Base-by-base conservation (phyloP, 1,139 yeast species). In the Debaryomycetaceae sp. region DNA sequence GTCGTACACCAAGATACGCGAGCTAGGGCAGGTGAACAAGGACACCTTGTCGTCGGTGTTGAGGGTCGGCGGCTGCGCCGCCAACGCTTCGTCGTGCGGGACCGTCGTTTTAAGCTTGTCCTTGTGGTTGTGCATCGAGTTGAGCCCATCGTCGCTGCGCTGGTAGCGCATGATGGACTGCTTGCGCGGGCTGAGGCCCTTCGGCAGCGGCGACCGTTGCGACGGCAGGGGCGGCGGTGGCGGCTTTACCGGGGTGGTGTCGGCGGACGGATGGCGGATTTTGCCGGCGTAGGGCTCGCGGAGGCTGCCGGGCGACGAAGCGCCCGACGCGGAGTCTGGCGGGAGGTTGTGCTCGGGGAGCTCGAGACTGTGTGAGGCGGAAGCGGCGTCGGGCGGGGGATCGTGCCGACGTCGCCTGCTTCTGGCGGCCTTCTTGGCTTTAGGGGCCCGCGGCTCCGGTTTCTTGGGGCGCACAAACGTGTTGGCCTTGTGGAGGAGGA, bases 1-100 rank as follows among this genome's bases (percentile, higher is more conserved):
- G 36, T 69, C 71, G 45, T 62, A 69, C 14, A 68, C 65, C 12
- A 65, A 44, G 2, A 72, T 66, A 27, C 54, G 65, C 9, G 74
- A 57, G 23, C 58, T 56, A 10, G 52, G 51, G 34, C 43, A 58
- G 36, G 56, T 51, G 44, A 71, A 70, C 12, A 71, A 46, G 1
- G 65, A 49, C 4, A 56, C 56, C 38, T 63, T 62, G 15, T 58
- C 68, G 30, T 62, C 68, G 45, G 13, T n/a, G 16, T 20, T 30
- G 16, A 16, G 12, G 16, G 4, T 10, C 3, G 29, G 26, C 4
- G 20, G 15, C 14, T 13, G 12, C 10, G 11, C 23, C 11, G 28
- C 9, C 9, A 7, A 8, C 10, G 24, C 28, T 6, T 25, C 24
- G 6, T 29, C 32, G 14, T 25, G 12, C 30, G 13, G 18, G 9